Evolutionary conservation across 352 stramenopile species (phyloP), one percentile per base, ranked within the genome.

Genomic region (Globisporangium recalcitrans): DNA sequence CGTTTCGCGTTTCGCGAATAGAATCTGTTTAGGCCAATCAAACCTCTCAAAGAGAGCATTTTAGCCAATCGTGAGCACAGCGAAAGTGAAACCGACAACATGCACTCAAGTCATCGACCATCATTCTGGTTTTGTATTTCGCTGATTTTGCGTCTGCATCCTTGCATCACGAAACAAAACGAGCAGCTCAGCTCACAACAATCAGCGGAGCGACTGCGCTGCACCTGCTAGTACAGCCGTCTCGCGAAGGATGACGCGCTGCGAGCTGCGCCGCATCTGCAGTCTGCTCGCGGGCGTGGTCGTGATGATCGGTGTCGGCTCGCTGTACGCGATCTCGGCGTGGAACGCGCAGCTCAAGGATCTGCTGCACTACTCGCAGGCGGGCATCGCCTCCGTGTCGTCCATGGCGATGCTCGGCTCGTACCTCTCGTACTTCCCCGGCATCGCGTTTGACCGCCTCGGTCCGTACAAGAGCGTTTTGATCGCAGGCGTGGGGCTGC

Each of bases 321-420:
- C 82, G 9, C 77, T 85, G 32, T 92, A 95, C 66, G 81, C 82
- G 16, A 78, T 95, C 26, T 93, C 85, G 3, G 74, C 81, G 8
- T 95, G 85, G 85, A 95, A 95, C 38, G 82, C 79, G 27, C 68
- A 95, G 69, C 82, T 95, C 54, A 93, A 93, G 71, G 77, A 65
- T 46, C 67, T 87, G 44, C 66, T 95, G 51, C 73, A 86, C 34
- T 90, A 83, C 59, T 90, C 83, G 19, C 83, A 93, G 57, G 66
- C 74, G 3, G 82, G 80, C 2, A 95, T 95, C 61, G 85, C 83
- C 4, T 77, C 71, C 19, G 80, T 95, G 21, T 88, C 78, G 24
- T 82, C 82, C 16, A 80, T 92, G 71, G 85, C 82, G 1, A 76
- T 88, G 65, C 68, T 95, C 38, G 85, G 85, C 47, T 79, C 80